Base-by-base conservation (phyloP, 2,329 filamentous ascomycete species). In the Fusarium ramigenum region DNA sequence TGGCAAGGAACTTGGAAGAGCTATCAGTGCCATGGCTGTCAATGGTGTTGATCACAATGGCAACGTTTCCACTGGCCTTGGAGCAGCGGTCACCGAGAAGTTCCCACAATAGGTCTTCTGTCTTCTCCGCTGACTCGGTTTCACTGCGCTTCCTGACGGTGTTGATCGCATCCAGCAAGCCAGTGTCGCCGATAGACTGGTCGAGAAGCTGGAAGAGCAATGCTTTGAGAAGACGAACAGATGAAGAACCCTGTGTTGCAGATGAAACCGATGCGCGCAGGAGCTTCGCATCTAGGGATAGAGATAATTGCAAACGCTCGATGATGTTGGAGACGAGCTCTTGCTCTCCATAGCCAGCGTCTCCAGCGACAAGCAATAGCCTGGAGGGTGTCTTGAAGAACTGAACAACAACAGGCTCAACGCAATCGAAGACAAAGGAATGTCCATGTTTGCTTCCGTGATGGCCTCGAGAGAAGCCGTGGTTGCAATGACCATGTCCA, bases 381-480 rank as follows among this genome's bases (percentile, higher is more conserved):
- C 52, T 19, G 3, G 52, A 56, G 1, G 52, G 52, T 0, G 52
- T 56, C 21, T 56, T 56, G 37, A 56, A 56, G 25, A 56, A 56
- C 10, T 56, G 52, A 1, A 56, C 37, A 0, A 56, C 52, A 0
- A 56, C 11, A 0, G 52, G 52, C 52, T 56, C 52, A 32, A 56
- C 37, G 16, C 52, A 56, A 8, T 56, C 52, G 2, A 56, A 56
- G 52, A 56, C 52, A 32, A 56, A 56, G 11, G 52, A 43, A 1
- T 56, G 52, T 0, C 52, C 52, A 23, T 56, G 52, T 1, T 56
- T 56, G 37, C 52, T 56, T 43, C 52, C 52, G 1, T 56, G 25
- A 0, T 56, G 52, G 10, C 37, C 37, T 43, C 52, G 37, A 32
- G 52, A 56, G 1, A 39, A 56, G 2, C 52, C 37, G 6, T 56